Evolutionary conservation across 164 flowering plant genomes (phyloP), one percentile per base, ranked within the genome.

Genomic region (Magnolia changhungtana): DNA sequence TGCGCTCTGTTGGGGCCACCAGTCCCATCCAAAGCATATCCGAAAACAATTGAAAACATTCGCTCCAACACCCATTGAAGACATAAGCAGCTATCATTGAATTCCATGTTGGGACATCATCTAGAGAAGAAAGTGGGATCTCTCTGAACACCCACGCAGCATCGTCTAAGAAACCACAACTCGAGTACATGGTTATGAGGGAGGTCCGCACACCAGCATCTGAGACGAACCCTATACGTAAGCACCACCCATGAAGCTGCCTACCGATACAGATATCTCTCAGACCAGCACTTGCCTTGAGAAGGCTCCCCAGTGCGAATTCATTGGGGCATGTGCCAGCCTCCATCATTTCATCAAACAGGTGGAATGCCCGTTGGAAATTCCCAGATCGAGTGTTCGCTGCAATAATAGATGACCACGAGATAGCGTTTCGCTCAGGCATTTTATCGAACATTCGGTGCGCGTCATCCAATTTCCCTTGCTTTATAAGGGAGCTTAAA

Each of bases 171-270:
- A 66, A 72, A 8, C 79, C 80, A 71, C 75, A 73, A 71, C 63
- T 74, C 5, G 85, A 75, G 58, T 82, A 85, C 83, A 79, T 81
- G 64, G 73, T 77, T 49, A 81, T 65, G 2, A 81, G 81, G 50
- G 85, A 74, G 7, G 82, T 69, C 58, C 72, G 61, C 14, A 79
- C 70, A 45, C 67, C 70, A 21, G 31, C 73, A 29, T 77, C 79
- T 6, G 74, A 71, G 1, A 52, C 70, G 50, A 75, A 76, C 50
- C 83, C 87, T 20, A 72, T 52, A n/a, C 80, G 73, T 31, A 81
- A 67, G 69, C 69, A 81, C 82, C 77, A 73, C 27, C 83, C 84
- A 74, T 85, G 87, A 19, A 85, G 74, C 66, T 82, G 83, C 74
- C 50, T 74, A 50, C 83, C 76, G 10, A 77, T 24, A 69, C 31